Percentiles rank a stretch among this genome's conserved stretches.
These are phyloP conservation scores for Naganishia antarctica DNA, from an alignment of 768 basidiomycete species.

Conservation along the genomic window DNA sequence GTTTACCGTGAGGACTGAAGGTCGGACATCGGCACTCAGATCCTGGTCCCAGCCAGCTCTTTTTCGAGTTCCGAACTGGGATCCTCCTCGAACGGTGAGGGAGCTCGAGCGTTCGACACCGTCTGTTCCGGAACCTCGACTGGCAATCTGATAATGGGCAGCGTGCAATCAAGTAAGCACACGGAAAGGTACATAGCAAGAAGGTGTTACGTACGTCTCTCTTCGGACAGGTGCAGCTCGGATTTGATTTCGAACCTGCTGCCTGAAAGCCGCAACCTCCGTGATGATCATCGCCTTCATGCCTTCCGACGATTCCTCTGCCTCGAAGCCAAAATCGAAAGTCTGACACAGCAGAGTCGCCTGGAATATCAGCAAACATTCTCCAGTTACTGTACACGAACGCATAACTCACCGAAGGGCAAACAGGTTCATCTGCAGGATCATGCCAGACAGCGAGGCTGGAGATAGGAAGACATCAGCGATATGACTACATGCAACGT, in stretches of 20 bases:
- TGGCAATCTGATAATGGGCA: conserved; percentile 16
- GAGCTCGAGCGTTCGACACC: conserved; percentile 32
- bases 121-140: conserved; percentile 44
- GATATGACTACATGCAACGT: not conserved
- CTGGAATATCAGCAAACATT: conserved; percentile 31
- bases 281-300: conserved; percentile 95
- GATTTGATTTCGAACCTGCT: conserved; percentile 62
- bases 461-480: conserved; percentile 51
- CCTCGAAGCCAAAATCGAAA: conserved; percentile 95
- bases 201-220: conserved; percentile 33
- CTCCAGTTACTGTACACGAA: not conserved
- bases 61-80: conserved; percentile 45
- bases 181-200: too few species aligned
- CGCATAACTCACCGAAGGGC: conserved; percentile 59
- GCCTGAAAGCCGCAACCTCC: conserved; percentile 68
- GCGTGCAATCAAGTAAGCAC: too few species aligned
- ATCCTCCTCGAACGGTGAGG: conserved; percentile 39
- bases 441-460: conserved; percentile 84
- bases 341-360: conserved; percentile 50
- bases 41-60: conserved; percentile 33
- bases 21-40: too few species aligned
- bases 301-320: conserved; percentile 91
- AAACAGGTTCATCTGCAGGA: conserved; percentile 85
- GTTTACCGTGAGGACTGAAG: too few species aligned
- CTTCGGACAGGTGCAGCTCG: conserved; percentile 32